A percentile compares a stretch with the other conserved stretches of the same genome.
Evolutionary conservation across 345 rosid species (phyloP).

Genomic region (Geranium rotundifolium): DNA sequence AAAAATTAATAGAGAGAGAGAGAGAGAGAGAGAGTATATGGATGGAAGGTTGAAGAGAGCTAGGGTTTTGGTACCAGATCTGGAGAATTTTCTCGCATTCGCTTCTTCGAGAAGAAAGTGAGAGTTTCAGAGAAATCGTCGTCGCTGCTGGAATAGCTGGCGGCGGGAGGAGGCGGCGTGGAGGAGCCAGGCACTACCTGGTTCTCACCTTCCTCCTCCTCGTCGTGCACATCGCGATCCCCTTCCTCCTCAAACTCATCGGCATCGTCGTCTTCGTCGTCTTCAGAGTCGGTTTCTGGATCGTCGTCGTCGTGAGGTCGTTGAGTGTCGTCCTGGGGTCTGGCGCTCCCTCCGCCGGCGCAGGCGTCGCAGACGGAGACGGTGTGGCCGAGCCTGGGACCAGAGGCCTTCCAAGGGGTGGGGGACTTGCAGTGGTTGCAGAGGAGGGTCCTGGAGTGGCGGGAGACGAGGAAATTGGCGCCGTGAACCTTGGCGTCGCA

Average conservation of each 20-base stretch:
- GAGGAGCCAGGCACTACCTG: slow-evolving; percentile 54
- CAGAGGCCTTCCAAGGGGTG: slow-evolving; percentile 64
- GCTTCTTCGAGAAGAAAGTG: slow-evolving; percentile 13
- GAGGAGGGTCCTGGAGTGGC: slow-evolving; percentile 46
- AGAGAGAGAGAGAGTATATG: not conserved
- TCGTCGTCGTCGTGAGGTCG: slow-evolving; percentile 12
- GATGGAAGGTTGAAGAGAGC: not conserved
- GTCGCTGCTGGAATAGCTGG: slow-evolving; percentile 28
- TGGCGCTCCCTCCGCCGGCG: slow-evolving; percentile 6
- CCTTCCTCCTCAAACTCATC: slow-evolving; percentile 6
- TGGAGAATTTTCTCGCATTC: slow-evolving; percentile 11
- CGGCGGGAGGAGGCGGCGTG: slow-evolving; percentile 30
- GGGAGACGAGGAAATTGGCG: slow-evolving; percentile 67
- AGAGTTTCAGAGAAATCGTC: slow-evolving; percentile 4
- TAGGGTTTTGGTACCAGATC: slow-evolving; percentile 20
- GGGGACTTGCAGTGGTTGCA: slow-evolving; percentile 38
- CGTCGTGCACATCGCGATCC: not conserved
- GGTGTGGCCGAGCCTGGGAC: slow-evolving; percentile 39
- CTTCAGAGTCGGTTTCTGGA: slow-evolving; percentile 7
- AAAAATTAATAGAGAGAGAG: not conserved
- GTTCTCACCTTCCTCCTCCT: slow-evolving; percentile 30
- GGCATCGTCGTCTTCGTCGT: slow-evolving; percentile 9
- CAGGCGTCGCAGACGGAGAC: slow-evolving; percentile 45
- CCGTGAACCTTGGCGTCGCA: slow-evolving; percentile 63
- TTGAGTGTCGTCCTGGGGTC: slow-evolving; percentile 3